Percentiles rank a stretch among this genome's conserved stretches.
phyloP scores from a whole-genome alignment of 164 flowering plant species.

The Kingdonia uniflora region DNA sequence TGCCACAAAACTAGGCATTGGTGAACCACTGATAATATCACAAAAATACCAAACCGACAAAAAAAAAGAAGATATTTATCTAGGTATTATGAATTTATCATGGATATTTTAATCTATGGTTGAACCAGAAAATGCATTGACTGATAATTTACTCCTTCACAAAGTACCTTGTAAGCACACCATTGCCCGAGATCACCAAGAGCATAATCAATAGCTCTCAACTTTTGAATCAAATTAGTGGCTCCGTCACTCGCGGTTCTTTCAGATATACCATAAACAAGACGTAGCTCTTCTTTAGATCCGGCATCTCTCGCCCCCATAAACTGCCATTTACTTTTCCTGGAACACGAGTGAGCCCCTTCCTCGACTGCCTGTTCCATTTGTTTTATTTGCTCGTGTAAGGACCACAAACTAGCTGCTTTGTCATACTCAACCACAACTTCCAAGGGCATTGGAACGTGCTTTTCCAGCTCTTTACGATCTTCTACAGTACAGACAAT shows the following conservation, averaged over 20 bases:
- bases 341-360: slow-evolving; percentile 78
- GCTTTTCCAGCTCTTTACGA: slow-evolving; percentile 88
- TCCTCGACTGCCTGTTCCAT: slow-evolving; percentile 82
- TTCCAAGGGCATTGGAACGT: slow-evolving; percentile 96
- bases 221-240: slow-evolving; percentile 82
- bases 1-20: no score
- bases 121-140: neutral
- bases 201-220: slow-evolving; percentile 96
- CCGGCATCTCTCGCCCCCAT: slow-evolving; percentile 99
- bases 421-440: slow-evolving; percentile 89
- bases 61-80: no score
- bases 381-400: slow-evolving; percentile 89
- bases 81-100: no score
- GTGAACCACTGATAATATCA: no score
- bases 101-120: no score
- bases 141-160: neutral
- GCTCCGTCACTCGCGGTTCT: slow-evolving; percentile 99
- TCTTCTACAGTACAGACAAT: slow-evolving; percentile 91
- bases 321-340: slow-evolving; percentile 96
- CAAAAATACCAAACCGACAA: no score
- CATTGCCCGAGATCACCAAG: slow-evolving; percentile 96
- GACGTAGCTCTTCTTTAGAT: slow-evolving; percentile 90
- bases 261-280: slow-evolving; percentile 95
- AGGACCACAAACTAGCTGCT: slow-evolving; percentile 82
- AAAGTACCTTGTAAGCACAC: slow-evolving; percentile 91